Evolutionary conservation across 495 filamentous ascomycete genomes (phyloP), one percentile per base, ranked within the genome.

Genomic region (Bryoglossum gracile): DNA sequence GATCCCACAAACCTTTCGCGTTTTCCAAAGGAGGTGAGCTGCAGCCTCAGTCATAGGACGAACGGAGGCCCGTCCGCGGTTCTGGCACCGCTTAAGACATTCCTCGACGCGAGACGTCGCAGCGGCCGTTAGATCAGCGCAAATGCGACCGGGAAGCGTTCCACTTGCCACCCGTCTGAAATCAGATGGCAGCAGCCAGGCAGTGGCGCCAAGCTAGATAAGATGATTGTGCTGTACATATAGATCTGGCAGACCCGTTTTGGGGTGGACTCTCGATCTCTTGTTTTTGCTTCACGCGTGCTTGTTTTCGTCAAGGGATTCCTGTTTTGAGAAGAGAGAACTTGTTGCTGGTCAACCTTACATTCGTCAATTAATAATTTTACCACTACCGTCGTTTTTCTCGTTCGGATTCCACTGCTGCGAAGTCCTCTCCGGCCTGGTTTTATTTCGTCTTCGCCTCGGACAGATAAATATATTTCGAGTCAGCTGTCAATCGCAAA

Each of bases 291-390:
- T 22, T 42, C 38, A 25, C 41, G 14, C 25, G 4, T 24, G 22
- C 41, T 43, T 28, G 0, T 16, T 32, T 25, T 32, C 41, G 10
- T 18, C 9, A 11, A 30, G 17, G 41, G 24, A 32, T 43, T 43
- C 23, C 18, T 4, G 17, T 5, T 4, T 32, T 23, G 8, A 30
- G 10, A 32, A 8, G 38, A 43, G 32, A 30, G 28, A 25, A 43
- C 18, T 32, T 18, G 41, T 43, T 43, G 41, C 41, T 32, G 41
- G 41, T 43, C 41, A 43, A 43, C 41, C 24, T 17, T n/a, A 43
- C 23, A 25, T 30, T 30, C 3, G 18, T 21, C 8, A 30, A 18
- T 43, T 43, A 28, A 30, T 43, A 18, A 30, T 25, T 8, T 30
- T 13, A 32, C 16, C 18, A 16, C 41, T 23, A 14, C 25, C 32